These are phyloP conservation scores for Phytophthora foliorum DNA, from an alignment of 352 stramenopile genomes.

Conservation along the genomic window DNA sequence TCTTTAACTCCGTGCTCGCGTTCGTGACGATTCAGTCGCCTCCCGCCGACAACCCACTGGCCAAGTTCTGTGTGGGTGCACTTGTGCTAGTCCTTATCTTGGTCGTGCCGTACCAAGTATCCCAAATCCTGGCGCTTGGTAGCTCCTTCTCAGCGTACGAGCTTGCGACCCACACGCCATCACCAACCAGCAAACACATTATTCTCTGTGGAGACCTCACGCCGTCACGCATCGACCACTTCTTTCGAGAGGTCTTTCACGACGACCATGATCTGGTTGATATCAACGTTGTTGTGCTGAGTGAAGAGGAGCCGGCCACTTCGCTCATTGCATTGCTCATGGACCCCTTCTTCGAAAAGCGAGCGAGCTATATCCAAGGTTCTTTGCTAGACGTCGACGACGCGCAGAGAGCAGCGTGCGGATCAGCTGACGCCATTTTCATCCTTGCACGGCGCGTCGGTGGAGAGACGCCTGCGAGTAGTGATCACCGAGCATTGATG, in stretches of 20 bases:
- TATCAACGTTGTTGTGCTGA: conserved; percentile 82
- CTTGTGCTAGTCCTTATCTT: conserved; percentile 85
- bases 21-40: conserved; percentile 89
- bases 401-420: conserved; percentile 69
- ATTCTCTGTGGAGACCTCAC: conserved; percentile 85
- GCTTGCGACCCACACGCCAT: conserved; percentile 65
- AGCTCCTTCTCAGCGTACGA: conserved; percentile 84
- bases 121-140: conserved; percentile 77
- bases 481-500: conserved; percentile 83
- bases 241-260: conserved; percentile 88
- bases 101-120: conserved; percentile 86
- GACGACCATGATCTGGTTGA: conserved; percentile 87
- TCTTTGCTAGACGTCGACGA: conserved; percentile 85
- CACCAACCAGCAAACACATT: conserved; percentile 68
- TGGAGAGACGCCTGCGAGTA: conserved; percentile 68
- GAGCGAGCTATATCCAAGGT: conserved; percentile 81
- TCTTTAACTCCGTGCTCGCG: conserved; percentile 88
- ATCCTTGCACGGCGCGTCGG: conserved; percentile 68
- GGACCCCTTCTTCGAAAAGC: conserved; percentile 90
- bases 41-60: conserved; percentile 79
- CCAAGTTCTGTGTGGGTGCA: conserved; percentile 81
- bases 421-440: conserved; percentile 76
- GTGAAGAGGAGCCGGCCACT: conserved; percentile 78
- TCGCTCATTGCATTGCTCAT: conserved; percentile 80
- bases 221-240: conserved; percentile 83